Base-by-base conservation (phyloP, 371 early-diverging fungal genomes). In the Nematocida ironsii region DNA sequence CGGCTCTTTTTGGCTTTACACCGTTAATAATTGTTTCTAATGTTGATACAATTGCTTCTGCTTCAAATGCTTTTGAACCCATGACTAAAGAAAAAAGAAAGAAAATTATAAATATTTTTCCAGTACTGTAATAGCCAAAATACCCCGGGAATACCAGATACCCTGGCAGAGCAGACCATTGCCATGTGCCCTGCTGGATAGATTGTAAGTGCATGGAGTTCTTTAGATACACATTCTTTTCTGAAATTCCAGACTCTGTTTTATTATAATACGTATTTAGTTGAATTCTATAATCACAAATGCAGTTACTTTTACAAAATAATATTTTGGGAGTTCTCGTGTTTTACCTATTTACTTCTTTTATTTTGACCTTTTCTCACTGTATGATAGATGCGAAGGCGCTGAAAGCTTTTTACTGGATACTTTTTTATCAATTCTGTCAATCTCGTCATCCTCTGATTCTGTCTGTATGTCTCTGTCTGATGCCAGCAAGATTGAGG, bases 401-500 rank as follows among this genome's bases (percentile, higher is more conserved):
- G 72, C 80, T 4, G 61, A 20, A 4, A 78, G 70, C 39, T 78
- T 78, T 39, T 58, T 78, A 44, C 42, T 60, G 0, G 80, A 78
- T 5, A 78, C 61, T 42, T 70, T 78, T 45, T 78, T 78, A n/a
- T 78, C 80, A 18, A 48, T 39, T 44, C 39, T 56, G 20, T 78
- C 80, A 18, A 78, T 68, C 27, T 69, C 71, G 25, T 78, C 71
- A 23, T 70, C 80, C 48, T 78, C 80, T 25, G 69, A 69, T 42
- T 88, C 89, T 73, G 71, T 74, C 64, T 82, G 68, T 6, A 86
- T 84, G n/a, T 86, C 89, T 39, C 84, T 74, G 72, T 93, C 94
- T 25, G 91, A 90, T 2, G 93, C 91, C 82, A 93, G 84, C 20
- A 94, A 86, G 4, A 97, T 93, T 1, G 91, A 90, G 60, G 93